These are phyloP conservation scores for Verticillium nonalfalfae DNA, from an alignment of 2,329 filamentous ascomycete species.

Conservation along the genomic window DNA sequence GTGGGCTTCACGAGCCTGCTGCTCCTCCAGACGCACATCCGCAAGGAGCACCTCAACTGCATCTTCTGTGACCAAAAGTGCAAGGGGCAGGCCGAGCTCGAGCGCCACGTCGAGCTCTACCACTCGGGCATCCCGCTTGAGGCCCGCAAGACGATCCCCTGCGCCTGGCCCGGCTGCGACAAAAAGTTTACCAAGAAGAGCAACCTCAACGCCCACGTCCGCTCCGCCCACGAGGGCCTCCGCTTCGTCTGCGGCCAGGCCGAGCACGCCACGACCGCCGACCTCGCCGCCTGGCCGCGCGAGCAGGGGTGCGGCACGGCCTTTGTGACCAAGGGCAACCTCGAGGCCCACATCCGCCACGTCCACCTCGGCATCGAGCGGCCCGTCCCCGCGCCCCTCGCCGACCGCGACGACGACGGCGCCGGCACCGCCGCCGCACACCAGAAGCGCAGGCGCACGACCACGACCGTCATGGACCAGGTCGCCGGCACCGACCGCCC, in stretches of 20 bases:
- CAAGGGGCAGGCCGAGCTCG: slow-evolving; percentile 59
- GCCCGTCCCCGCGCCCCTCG: slow-evolving; percentile 58
- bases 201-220: slow-evolving; percentile 78
- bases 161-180: slow-evolving; percentile 61
- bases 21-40: slow-evolving; percentile 68
- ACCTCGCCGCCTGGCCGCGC: slow-evolving; percentile 58
- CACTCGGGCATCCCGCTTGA: slow-evolving; percentile 60
- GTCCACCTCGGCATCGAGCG: slow-evolving; percentile 63
- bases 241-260: slow-evolving; percentile 74
- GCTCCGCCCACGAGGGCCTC: slow-evolving; percentile 68
- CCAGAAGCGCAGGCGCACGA: slow-evolving; percentile 15
- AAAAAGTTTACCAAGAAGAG: slow-evolving; percentile 76
- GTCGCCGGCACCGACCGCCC: slow-evolving; percentile 37
- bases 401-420: slow-evolving; percentile 69
- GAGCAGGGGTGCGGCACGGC: slow-evolving; percentile 65
- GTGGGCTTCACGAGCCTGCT: slow-evolving; percentile 66
- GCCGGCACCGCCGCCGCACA: slow-evolving; percentile 29
- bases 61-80: slow-evolving; percentile 66
- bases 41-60: slow-evolving; percentile 68
- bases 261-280: slow-evolving; percentile 49
- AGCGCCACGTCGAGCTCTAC: slow-evolving; percentile 70
- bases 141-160: slow-evolving; percentile 60
- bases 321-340: slow-evolving; percentile 69
- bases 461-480: slow-evolving; percentile 30
- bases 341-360: slow-evolving; percentile 81